phyloP scores from a whole-genome alignment of 768 basidiomycete genomes.

The Termitomyces sp. region DNA sequence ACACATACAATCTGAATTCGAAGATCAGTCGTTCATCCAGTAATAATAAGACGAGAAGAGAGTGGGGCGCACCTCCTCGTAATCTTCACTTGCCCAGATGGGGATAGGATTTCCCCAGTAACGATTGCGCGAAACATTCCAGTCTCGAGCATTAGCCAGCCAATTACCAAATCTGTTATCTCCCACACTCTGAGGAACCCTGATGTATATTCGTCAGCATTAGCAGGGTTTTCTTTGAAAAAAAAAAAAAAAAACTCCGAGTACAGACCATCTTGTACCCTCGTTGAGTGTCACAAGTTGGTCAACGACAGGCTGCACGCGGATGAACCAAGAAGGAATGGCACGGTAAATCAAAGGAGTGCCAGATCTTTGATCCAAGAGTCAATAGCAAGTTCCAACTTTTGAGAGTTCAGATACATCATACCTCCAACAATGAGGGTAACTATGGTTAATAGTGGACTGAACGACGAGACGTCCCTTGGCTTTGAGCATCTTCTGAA shows the following conservation, averaged over 20 bases:
- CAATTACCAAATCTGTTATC: constrained; percentile 95
- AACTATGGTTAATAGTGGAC: constrained; percentile 81
- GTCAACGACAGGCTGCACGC: constrained; percentile 79
- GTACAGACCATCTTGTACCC: constrained; percentile 75
- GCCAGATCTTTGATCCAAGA: constrained; percentile 55
- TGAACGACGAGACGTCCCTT: constrained; percentile 87
- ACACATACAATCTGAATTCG: constrained; percentile 67
- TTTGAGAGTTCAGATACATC: constrained; percentile 9
- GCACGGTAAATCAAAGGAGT: constrained; percentile 96
- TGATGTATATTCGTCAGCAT: constrained; percentile 24
- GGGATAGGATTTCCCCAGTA: constrained; percentile 99
- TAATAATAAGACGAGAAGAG: not conserved
- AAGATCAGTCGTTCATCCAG: not conserved
- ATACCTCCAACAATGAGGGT: constrained; percentile 97
- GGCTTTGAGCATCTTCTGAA: constrained; percentile 85
- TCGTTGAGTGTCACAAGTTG: constrained; percentile 88
- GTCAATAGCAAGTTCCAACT: not conserved
- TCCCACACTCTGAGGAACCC: constrained; percentile 89
- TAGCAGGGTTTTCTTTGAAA: too few relatives aligned
- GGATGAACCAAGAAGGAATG: constrained; percentile 94
- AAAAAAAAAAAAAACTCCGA: not conserved
- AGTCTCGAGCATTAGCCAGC: constrained; percentile 97
- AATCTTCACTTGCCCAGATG: constrained; percentile 91
- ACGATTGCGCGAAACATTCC: constrained; percentile 98
- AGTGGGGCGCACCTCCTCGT: constrained; percentile 61